These are phyloP conservation scores for Aspergillus sp. DNA, from an alignment of 2,329 filamentous ascomycete species.

Conservation along the genomic window DNA sequence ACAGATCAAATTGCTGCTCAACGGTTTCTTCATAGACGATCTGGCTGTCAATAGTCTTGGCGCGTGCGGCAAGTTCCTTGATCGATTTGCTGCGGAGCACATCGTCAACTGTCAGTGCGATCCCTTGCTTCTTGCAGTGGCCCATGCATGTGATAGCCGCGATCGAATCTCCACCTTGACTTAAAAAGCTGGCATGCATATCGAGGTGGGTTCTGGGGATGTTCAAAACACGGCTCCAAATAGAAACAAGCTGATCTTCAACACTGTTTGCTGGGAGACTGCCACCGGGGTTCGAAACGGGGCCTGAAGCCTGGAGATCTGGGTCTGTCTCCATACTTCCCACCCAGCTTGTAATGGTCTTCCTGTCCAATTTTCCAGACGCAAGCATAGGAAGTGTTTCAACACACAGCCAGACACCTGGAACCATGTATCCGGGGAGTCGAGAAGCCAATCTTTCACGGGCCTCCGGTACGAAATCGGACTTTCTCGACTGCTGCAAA, in stretches of 20 bases:
- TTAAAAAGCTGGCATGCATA: slow-evolving; percentile 1
- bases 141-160: slow-evolving; percentile 3
- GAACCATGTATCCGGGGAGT: slow-evolving; percentile 13
- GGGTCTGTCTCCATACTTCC: slow-evolving; percentile 22
- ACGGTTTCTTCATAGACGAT: slow-evolving; percentile 8
- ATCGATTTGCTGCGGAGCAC: slow-evolving; percentile 12
- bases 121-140: slow-evolving; percentile 10
- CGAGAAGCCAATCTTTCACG: slow-evolving; percentile 22
- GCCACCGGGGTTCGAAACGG: not conserved
- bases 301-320: slow-evolving; percentile 9
- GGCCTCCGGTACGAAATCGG: slow-evolving; percentile 18
- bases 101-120: slow-evolving; percentile 12
- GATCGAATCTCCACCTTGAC: slow-evolving; percentile 5
- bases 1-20: slow-evolving; percentile 14
- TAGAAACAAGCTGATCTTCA: slow-evolving; percentile 1
- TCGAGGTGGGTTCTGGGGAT: not conserved
- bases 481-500: slow-evolving; percentile 14
- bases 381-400: slow-evolving; percentile 5
- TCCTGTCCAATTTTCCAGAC: slow-evolving; percentile 6
- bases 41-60: not conserved
- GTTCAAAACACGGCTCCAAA: slow-evolving; percentile 5
- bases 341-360: slow-evolving; percentile 5
- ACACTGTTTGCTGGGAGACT: not conserved
- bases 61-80: slow-evolving; percentile 2
- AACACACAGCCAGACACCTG: slow-evolving; percentile 5